Base-by-base conservation (phyloP, 768 basidiomycete species). In the Rhodosporidiobolus sp. region DNA sequence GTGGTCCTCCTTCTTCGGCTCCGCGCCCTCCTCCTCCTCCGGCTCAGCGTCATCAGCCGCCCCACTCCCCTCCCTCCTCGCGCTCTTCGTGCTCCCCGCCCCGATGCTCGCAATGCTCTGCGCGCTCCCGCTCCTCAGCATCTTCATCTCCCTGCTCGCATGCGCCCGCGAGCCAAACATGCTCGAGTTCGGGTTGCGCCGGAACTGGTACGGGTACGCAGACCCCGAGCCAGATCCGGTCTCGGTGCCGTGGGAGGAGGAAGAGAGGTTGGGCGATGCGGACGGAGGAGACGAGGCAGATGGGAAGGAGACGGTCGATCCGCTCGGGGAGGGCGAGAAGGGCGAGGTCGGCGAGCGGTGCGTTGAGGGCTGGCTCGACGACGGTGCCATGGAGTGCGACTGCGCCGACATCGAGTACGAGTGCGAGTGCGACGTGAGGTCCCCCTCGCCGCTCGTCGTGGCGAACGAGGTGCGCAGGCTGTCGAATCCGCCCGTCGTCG, bases 161-260 rank as follows among this genome's bases (percentile, higher is more conserved):
- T 28, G 30, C 11, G 64, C 57, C 8, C 57, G 26, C 4, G 64
- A 60, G 17, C 70, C 70, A 26, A 71, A 71, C 54, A 71, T 56
- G 32, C 30, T 45, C 38, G 38, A 43, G 65, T 71, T 71, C 1
- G 50, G 32, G 3, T 54, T 54, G 10, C 65, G 53, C 12, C 26
- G 11, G 59, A 50, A 63, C 48, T 35, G 32, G 22, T 58, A 53
- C 28, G 49, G 54, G 35, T 66, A 19, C 22, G 38, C 24, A 19
- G 58, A 43, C 14, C 14, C 8, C n/a, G n/a, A n/a, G n/a, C n/a
- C n/a, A n/a, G n/a, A 61, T 8, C 9, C 2, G 3, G 34, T 28
- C 14, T 5, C 8, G 20, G 53, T 6, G 34, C 19, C 46, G 34
- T 45, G 24, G 19, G 58, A 16, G 14, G 61, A 28, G 19, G 55